Base-by-base conservation (phyloP, 169 alveolate species). In the Plasmodium berghei region DNA sequence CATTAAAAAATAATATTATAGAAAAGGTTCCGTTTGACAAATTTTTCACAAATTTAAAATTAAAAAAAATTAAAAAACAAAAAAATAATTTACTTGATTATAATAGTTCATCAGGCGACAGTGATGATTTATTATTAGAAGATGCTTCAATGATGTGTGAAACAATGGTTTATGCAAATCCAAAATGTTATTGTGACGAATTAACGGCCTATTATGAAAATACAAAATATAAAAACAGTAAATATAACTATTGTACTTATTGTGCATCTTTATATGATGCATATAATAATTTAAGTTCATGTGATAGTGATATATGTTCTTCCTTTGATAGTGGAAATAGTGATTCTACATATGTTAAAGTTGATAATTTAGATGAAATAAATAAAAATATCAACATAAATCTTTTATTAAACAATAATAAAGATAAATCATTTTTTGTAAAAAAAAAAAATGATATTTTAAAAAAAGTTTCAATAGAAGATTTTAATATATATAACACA, bases 381-480 rank as follows among this genome's bases (percentile, higher is more conserved):
- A 77, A 77, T 18, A 77, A 77, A 64, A 77, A 77, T 42, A 49
- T 77, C 70, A 77, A 54, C 58, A 64, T 77, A 63, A 77, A 63
- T 49, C 63, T 63, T 49, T 58, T 77, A 45, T 70, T 77, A 48
- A 77, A 77, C 22, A 66, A 48, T 77, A 16, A 64, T 62, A 64
- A 58, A 64, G 77, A 77, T 64, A 77, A 77, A 26, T 77, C 64
- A 40, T 77, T 77, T 54, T 77, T 49, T 77, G 71, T 77, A 69
- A 63, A 77, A 64, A 77, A 64, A 52, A 75, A 67, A 52, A 77
- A 66, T 52, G 63, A 77, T 49, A 63, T 55, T 52, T 66, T 77
- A 77, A 77, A 77, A 77, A 75, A 77, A 40, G n/a, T 77, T 14
- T 77, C 89, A 42, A 77, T 77, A 77, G 89, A 77, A 18, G 73